Percentiles rank a stretch among this genome's conserved stretches.
These are phyloP conservation scores for Blastobotrys serpentis DNA, from an alignment of 1,139 yeast species.

Conservation along the genomic window DNA sequence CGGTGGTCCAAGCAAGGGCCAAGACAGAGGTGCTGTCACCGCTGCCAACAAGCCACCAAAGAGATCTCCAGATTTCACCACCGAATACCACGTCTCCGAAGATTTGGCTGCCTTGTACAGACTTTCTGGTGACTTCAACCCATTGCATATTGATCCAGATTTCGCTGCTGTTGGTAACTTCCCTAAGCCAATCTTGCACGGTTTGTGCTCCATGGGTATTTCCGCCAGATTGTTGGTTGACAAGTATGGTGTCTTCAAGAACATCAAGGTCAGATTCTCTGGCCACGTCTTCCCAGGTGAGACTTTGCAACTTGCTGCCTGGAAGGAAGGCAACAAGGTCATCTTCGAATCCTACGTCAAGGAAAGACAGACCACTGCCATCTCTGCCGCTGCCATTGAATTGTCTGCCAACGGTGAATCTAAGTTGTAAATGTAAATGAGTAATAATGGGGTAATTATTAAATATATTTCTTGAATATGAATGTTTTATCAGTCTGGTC, in stretches of 20 bases:
- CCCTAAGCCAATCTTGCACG: constrained; percentile 86
- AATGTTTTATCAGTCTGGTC: too few species aligned
- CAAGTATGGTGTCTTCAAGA: constrained; percentile 76
- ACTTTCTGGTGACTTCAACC: constrained; percentile 91
- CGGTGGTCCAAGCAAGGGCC: constrained; percentile 54
- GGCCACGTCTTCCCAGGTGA: constrained; percentile 98
- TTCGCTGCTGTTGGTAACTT: constrained; percentile 90
- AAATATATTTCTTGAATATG: neutral
- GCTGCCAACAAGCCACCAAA: constrained; percentile 63
- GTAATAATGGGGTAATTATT: constrained; percentile 5
- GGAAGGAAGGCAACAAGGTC: constrained; percentile 74
- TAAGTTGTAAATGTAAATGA: constrained; percentile 28
- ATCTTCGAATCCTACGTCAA: constrained; percentile 81
- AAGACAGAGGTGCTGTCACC: constrained; percentile 57
- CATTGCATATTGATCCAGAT: constrained; percentile 89
- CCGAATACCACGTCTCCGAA: constrained; percentile 56
- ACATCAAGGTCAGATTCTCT: constrained; percentile 87
- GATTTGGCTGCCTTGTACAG: constrained; percentile 91
- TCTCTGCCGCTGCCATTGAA: constrained; percentile 85
- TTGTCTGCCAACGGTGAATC: constrained; percentile 37
- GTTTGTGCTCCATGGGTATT: constrained; percentile 85
- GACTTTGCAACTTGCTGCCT: constrained; percentile 73
- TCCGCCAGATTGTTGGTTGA: constrained; percentile 74
- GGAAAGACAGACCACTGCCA: constrained; percentile 76
- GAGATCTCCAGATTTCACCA: constrained; percentile 66